phyloP scores from a whole-genome alignment of 2,329 filamentous ascomycete species.

The Ophiostoma sp. region DNA sequence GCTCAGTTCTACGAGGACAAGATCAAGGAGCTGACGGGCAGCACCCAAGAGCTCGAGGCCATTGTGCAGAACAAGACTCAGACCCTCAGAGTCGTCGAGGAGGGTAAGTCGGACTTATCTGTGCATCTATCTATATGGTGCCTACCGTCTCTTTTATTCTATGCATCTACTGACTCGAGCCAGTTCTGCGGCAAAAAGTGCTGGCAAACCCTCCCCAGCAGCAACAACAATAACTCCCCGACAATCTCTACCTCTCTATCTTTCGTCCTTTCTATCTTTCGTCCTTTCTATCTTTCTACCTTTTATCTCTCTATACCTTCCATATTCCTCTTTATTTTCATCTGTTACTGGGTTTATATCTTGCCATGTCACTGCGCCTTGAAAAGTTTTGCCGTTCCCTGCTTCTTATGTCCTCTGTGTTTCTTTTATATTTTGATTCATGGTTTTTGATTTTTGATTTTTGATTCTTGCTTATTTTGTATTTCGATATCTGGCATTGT shows the following conservation, averaged over 20 bases:
- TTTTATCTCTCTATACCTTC: slow-evolving; percentile 2
- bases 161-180: not conserved
- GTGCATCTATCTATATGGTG: not conserved
- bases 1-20: slow-evolving; percentile 54
- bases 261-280: not conserved
- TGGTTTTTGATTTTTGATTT: too few relatives aligned
- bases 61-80: slow-evolving; percentile 68
- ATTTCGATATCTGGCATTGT: not conserved
- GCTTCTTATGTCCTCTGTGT: not conserved
- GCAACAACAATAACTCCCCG: not conserved
- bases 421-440: not conserved
- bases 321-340: not conserved
- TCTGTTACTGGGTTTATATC: not conserved
- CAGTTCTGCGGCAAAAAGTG: slow-evolving; percentile 40
- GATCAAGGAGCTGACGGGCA: slow-evolving; percentile 48
- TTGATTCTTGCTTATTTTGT: not conserved
- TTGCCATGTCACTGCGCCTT: not conserved
- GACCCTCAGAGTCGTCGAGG: slow-evolving; percentile 81
- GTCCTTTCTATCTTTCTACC: slow-evolving; percentile 6
- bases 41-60: slow-evolving; percentile 52
- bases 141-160: not conserved
- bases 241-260: not conserved
- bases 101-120: slow-evolving; percentile 50
- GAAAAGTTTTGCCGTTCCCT: slow-evolving; percentile 12
- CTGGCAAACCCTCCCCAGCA: slow-evolving; percentile 27